Base-by-base conservation (phyloP, 116 monocot genomes). In the Zostera marina region DNA sequence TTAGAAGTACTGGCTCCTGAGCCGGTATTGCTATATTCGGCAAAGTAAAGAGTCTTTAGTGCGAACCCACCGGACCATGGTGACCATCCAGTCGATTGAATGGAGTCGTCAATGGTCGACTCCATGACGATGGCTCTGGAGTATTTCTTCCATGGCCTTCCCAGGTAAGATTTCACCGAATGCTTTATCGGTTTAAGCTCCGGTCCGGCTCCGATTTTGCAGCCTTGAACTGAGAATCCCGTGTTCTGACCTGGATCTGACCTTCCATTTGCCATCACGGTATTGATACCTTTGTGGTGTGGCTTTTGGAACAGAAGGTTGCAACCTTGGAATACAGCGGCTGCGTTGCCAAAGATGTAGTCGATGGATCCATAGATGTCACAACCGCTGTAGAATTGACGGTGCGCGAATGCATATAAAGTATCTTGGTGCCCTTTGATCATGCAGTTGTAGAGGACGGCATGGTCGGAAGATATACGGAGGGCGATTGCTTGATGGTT, bases 381-480 rank as follows among this genome's bases (percentile, higher is more conserved):
- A 63, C 82, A 82, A 4, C 69, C 74, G 3, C 69, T 63, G 74
- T 82, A 82, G 77, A 82, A 82, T 32, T 82, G 82, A 23, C 77
- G 68, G 62, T 48, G 53, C n/a, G 70, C 62, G 47, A 70, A 53
- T 22, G 72, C 67, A 41, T 69, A 77, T n/a, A 86, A 72, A 13
- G 81, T 81, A 78, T 86, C 74, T 24, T 84, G 80, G 63, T 68
- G 70, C 16, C 63, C 76, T 3, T 53, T 26, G 41, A 84, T 52
- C 47, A 15, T 59, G 69, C 83, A 83, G 2, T 67, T 21, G 79
- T 69, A 76, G 63, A 80, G 67, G 62, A 69, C 61, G 41, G 77
- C 70, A 42, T 41, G 77, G 66, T 77, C 80, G 14, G 80, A 68
- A 38, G 53, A 57, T 22, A 69, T 58, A 9, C 74, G 68, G 40